These are phyloP conservation scores for Cordyceps militaris DNA, from an alignment of 2,329 filamentous ascomycete genomes.

Conservation along the genomic window DNA sequence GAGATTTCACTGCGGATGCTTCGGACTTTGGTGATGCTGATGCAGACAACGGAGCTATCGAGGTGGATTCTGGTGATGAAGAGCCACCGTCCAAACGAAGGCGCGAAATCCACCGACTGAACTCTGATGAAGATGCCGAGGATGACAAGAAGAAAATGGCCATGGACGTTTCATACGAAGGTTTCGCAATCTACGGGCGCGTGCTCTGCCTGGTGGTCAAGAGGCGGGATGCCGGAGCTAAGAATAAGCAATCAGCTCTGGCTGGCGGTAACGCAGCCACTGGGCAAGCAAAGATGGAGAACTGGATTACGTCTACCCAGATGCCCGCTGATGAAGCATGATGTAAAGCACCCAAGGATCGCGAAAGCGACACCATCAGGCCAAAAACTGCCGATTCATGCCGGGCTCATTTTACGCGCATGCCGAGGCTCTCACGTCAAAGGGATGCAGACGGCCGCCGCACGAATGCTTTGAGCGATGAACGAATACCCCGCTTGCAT, in stretches of 20 bases:
- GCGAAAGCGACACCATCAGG: constrained; percentile 18
- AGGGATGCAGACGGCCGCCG: neutral
- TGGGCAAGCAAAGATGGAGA: constrained; percentile 54
- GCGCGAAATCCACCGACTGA: constrained; percentile 25
- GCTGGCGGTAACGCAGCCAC: constrained; percentile 24
- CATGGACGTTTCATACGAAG: constrained; percentile 84
- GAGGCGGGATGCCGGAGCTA: constrained; percentile 60
- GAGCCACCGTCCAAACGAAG: constrained; percentile 40
- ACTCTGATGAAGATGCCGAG: constrained; percentile 26
- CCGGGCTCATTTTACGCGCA: neutral
- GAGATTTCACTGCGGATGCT: constrained; percentile 19
- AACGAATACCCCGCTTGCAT: neutral
- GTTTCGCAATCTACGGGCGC: constrained; percentile 91
- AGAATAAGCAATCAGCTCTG: constrained; percentile 27
- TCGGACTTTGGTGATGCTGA: constrained; percentile 17
- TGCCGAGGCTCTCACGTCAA: neutral
- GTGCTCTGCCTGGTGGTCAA: constrained; percentile 86
- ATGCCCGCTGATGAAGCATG: constrained; percentile 35
- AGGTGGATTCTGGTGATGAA: constrained; percentile 33
- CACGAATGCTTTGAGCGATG: constrained; percentile 6
- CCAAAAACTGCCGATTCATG: neutral
- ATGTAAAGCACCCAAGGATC: neutral
- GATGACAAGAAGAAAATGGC: constrained; percentile 88
- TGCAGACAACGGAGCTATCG: constrained; percentile 25
- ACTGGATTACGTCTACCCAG: constrained; percentile 79